phyloP scores from a whole-genome alignment of 306 rosid species.

The Ochetophila trinervis region DNA sequence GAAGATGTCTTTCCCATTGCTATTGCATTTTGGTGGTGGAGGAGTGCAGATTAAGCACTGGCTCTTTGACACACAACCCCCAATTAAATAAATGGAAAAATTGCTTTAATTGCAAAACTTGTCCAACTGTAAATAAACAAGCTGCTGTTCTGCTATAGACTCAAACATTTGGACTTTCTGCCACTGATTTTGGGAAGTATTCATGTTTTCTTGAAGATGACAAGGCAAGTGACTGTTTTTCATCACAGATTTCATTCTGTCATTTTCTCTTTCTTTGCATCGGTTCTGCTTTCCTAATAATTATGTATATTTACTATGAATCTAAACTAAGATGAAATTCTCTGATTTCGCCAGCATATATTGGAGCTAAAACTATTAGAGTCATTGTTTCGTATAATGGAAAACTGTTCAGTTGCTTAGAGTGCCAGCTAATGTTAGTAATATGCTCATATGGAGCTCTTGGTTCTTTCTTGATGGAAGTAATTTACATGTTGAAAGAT shows the following conservation, averaged over 20 bases:
- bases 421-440: too few relatives aligned
- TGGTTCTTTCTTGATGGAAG: too few relatives aligned
- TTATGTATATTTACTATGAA: not conserved
- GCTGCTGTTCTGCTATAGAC: slow-evolving; percentile 15
- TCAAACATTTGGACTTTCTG: slow-evolving; percentile 6
- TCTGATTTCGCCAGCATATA: not conserved
- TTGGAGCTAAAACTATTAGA: not conserved
- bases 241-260: slow-evolving; percentile 5
- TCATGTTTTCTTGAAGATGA: slow-evolving; percentile 3
- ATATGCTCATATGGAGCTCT: too few relatives aligned
- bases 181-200: not conserved
- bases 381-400: too few relatives aligned
- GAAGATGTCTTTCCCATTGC: slow-evolving; percentile 22
- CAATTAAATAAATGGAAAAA: not conserved
- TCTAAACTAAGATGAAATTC: not conserved
- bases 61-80: not conserved
- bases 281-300: not conserved
- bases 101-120: not conserved
- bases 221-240: slow-evolving; percentile 40
- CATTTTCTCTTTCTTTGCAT: not conserved
- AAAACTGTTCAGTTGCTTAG: too few relatives aligned
- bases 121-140: not conserved
- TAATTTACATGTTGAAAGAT: too few relatives aligned
- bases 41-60: slow-evolving; percentile 23
- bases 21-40: slow-evolving; percentile 16